Evolutionary conservation across 164 flowering plant genomes (phyloP).

Genomic region (Euptelea pleiosperma): DNA sequence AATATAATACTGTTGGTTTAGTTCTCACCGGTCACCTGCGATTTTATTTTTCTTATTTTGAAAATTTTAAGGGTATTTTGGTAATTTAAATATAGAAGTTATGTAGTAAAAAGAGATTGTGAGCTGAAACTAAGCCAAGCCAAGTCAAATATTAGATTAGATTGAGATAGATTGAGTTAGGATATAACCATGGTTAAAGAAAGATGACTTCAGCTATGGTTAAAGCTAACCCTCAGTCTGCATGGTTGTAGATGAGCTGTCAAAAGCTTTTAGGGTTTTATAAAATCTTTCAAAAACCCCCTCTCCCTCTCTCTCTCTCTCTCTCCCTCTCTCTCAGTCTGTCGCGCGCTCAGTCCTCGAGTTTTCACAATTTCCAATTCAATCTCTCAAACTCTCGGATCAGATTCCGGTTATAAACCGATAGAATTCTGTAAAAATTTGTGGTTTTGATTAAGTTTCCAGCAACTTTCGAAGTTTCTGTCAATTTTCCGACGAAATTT

Average conservation of each 20-base stretch:
- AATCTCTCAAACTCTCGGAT: neutral
- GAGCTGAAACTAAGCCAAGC: neutral
- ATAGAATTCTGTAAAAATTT: neutral
- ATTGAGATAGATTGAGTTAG: no score
- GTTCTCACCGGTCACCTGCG: no score
- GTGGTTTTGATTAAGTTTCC: no score
- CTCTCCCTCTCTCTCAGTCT: neutral
- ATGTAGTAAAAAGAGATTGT: neutral
- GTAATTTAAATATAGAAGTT: neutral
- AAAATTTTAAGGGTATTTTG: no score
- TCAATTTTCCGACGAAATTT: neutral
- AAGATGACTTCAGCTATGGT: neutral
- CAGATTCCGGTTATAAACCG: neutral
- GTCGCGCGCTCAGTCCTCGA: neutral
- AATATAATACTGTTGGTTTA: no score
- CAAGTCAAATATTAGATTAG: neutral
- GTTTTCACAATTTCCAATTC: neutral
- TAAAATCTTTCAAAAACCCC: slow-evolving; percentile 9
- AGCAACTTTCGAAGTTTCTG: neutral
- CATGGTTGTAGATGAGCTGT: slow-evolving; percentile 29
- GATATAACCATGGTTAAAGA: slow-evolving; percentile 1
- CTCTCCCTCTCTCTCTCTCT: neutral
- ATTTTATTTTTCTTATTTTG: no score
- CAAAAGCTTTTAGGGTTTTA: slow-evolving; percentile 7
- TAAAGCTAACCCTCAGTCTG: neutral